phyloP scores from a whole-genome alignment of 805 yeast species.

The Yamadazyma olivae region DNA sequence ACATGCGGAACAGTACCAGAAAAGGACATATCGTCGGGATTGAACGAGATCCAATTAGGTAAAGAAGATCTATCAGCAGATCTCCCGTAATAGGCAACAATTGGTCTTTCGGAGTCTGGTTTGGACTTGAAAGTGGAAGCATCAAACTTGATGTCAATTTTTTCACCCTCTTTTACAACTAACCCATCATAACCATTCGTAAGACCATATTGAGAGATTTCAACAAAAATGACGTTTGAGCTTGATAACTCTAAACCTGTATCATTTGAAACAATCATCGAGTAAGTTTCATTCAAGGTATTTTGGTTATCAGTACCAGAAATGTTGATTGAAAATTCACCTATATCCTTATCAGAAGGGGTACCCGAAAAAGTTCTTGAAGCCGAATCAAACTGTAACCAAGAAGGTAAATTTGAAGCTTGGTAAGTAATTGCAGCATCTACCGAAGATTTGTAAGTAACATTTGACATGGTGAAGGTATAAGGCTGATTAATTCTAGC shows the following conservation, averaged over 20 bases:
- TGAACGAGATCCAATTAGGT: constrained; percentile 86
- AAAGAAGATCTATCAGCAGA: constrained; percentile 81
- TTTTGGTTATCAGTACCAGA: constrained; percentile 66
- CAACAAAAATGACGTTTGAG: constrained; percentile 43
- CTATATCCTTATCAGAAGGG: constrained; percentile 48
- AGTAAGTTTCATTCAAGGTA: constrained; percentile 45
- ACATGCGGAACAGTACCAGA: constrained; percentile 87
- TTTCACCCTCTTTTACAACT: constrained; percentile 67
- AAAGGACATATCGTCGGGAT: constrained; percentile 59
- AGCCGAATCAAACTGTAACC: constrained; percentile 71
- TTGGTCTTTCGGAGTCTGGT: constrained; percentile 42
- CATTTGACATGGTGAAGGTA: constrained; percentile 62
- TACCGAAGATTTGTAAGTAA: constrained; percentile 54
- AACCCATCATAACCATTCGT: constrained; percentile 77
- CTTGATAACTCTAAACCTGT: constrained; percentile 52
- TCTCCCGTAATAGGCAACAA: constrained; percentile 74
- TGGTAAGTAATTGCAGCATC: constrained; percentile 51
- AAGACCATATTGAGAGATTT: constrained; percentile 61
- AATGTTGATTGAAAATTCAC: constrained; percentile 43
- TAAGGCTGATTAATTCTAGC: constrained; percentile 68
- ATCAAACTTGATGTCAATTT: constrained; percentile 65
- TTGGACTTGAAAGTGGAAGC: constrained; percentile 48
- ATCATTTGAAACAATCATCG: constrained; percentile 57
- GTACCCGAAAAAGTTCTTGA: constrained; percentile 68
- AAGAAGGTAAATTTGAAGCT: constrained; percentile 61